phyloP scores from a whole-genome alignment of 805 yeast genomes.

The Priceomyces melissophilus region DNA sequence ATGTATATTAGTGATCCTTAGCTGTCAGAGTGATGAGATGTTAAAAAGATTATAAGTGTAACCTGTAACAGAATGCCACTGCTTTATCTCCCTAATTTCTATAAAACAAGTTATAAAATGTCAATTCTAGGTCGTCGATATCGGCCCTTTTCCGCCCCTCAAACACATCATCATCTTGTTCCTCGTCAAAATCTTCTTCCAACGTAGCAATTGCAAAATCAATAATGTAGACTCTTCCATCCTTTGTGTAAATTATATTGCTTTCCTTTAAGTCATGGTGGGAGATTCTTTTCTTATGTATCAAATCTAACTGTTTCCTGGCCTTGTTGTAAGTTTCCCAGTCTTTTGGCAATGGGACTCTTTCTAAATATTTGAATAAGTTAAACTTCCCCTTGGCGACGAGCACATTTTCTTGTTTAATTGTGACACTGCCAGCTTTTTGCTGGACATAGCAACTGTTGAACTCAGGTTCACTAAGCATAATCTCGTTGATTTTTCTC shows the following conservation, averaged over 20 bases:
- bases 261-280: slow-evolving; percentile 4
- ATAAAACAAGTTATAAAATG: too few relatives aligned
- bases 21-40: too few relatives aligned
- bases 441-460: background rate
- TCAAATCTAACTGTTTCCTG: slow-evolving; percentile 5
- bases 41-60: too few relatives aligned
- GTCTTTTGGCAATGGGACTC: background rate
- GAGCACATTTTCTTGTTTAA: background rate
- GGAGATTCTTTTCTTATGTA: slow-evolving; percentile 6
- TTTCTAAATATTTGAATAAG: background rate
- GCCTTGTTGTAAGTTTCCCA: too few relatives aligned
- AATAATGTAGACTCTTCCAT: slow-evolving; percentile 5
- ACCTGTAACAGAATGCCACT: too few relatives aligned
- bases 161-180: too few relatives aligned
- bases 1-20: too few relatives aligned
- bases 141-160: too few relatives aligned
- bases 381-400: background rate
- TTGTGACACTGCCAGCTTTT: background rate
- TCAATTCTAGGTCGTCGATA: too few relatives aligned
- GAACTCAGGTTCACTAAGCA: background rate
- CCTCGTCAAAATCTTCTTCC: background rate
- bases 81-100: too few relatives aligned
- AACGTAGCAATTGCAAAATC: slow-evolving; percentile 1
- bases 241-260: slow-evolving; percentile 4
- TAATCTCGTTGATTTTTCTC: background rate